Conservation (phyloP, 441 rosid genomes). For the Syzygium malaccense region DNA sequence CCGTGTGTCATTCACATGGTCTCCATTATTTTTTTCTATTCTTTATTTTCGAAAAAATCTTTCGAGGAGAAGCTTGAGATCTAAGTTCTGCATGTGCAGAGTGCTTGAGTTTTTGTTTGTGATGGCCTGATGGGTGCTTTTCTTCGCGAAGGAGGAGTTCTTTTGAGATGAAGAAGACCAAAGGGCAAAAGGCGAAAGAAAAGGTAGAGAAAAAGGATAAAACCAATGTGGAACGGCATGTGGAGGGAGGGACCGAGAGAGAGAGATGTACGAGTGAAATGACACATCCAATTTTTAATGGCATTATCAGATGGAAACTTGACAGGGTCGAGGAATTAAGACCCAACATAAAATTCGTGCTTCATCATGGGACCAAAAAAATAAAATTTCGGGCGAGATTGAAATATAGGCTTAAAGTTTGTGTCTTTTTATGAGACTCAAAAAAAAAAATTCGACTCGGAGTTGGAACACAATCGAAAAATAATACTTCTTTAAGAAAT, state of each 20-base stretch:
- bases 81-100: rapidly evolving
- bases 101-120: background rate
- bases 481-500: background rate
- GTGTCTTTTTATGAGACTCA: background rate
- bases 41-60: background rate
- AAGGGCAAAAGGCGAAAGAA: background rate
- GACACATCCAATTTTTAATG: background rate
- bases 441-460: rapidly evolving
- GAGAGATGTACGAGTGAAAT: background rate
- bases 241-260: background rate
- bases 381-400: background rate
- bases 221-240: background rate
- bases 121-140: background rate
- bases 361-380: background rate
- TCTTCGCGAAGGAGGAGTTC: background rate
- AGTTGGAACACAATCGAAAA: rapidly evolving
- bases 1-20: rapidly evolving
- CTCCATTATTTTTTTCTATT: background rate
- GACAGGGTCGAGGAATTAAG: background rate
- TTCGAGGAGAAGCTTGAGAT: background rate
- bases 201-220: background rate
- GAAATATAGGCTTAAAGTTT: background rate
- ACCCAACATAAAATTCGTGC: background rate
- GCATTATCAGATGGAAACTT: rapidly evolving
- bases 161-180: background rate